A percentile compares a stretch with the other conserved stretches of the same genome.
Conservation (phyloP, 306 rosid species). For the Canavalia gladiata region DNA sequence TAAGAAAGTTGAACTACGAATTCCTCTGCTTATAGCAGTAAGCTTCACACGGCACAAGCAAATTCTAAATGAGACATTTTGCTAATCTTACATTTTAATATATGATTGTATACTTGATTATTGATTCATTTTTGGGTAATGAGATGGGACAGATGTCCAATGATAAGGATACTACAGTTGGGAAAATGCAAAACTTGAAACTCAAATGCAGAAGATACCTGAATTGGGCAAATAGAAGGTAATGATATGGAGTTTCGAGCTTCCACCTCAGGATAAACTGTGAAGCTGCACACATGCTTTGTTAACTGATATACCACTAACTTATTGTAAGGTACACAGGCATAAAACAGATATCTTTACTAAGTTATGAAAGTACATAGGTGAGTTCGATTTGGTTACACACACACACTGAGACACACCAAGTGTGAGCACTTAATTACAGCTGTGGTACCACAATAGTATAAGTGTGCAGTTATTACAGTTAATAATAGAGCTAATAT, state of each 20-base stretch:
- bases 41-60: conserved; percentile 37
- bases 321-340: conserved; percentile 14
- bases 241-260: conserved; percentile 81
- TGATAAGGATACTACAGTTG: not conserved
- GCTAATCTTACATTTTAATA: conserved; percentile 33
- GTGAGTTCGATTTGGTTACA: not conserved
- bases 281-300: conserved; percentile 68
- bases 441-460: conserved; percentile 2
- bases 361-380: conserved; percentile 8
- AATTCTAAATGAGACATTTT: conserved; percentile 23
- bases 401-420: not conserved
- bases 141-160: not conserved
- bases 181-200: conserved; percentile 38
- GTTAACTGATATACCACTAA: conserved; percentile 40
- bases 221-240: conserved; percentile 82
- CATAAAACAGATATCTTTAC: conserved; percentile 35
- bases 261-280: conserved; percentile 90
- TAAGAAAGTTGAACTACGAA: conserved; percentile 31
- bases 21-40: conserved; percentile 33
- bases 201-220: conserved; percentile 56
- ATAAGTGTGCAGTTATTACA: not conserved
- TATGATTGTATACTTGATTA: conserved; percentile 24
- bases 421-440: not conserved
- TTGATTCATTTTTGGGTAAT: not conserved
- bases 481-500: not conserved